A percentile compares a stretch with the other conserved stretches of the same genome.
These are phyloP conservation scores for Cornus controversa DNA, from an alignment of 148 eudicot species.

Conservation along the genomic window DNA sequence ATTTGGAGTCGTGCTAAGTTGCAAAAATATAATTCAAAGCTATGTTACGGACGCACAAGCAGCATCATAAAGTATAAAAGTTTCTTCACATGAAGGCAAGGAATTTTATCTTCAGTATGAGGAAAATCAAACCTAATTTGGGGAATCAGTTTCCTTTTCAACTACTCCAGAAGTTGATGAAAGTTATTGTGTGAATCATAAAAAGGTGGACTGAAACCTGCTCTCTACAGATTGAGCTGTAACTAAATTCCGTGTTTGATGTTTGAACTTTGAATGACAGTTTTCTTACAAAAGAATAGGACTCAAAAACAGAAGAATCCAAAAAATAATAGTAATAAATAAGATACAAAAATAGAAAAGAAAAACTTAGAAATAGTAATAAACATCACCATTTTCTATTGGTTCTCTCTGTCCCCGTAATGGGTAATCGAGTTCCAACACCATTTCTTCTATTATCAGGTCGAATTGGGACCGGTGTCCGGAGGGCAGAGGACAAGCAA, in stretches of 20 bases:
- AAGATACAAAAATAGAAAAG: neutral
- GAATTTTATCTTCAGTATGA: neutral
- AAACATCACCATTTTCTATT: slow-evolving; percentile 16
- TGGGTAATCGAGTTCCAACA: neutral
- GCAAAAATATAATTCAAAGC: no score
- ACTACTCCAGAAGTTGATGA: neutral
- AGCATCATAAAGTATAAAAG: neutral
- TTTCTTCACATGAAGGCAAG: neutral
- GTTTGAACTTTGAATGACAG: slow-evolving; percentile 14
- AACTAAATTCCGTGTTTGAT: slow-evolving; percentile 12
- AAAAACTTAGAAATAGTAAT: neutral
- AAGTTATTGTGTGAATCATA: neutral
- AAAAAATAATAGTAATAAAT: slow-evolving; percentile 1
- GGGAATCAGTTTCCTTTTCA: neutral
- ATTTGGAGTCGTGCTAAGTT: no score
- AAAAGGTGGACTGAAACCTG: neutral
- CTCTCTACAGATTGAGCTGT: neutral
- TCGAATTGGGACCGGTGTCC: neutral
- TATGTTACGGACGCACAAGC: no score
- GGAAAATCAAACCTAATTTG: neutral
- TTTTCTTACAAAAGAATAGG: slow-evolving; percentile 50
- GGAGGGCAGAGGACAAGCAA: slow-evolving; percentile 16
- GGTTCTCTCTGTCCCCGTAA: neutral
- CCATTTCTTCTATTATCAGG: neutral
- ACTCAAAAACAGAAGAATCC: slow-evolving; percentile 26